Evolutionary conservation across 2,329 filamentous ascomycete genomes (phyloP), one percentile per base, ranked within the genome.

Genomic region (Mycosphaerella sp.): DNA sequence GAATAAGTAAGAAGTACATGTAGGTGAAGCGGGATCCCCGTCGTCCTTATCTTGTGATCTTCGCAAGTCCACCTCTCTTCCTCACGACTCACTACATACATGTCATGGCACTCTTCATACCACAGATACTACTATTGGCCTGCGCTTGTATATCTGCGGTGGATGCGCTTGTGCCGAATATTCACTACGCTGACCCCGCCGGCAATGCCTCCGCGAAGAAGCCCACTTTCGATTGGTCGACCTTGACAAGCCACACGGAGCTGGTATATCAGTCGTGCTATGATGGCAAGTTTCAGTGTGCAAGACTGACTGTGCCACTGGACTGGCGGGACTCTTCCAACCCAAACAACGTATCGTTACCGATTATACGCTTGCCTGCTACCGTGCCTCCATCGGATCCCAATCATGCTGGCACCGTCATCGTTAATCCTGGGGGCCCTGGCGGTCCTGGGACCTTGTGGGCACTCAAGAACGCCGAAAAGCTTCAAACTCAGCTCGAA

Each of bases 271-370:
- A 44, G 18, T 34, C 45, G 16, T 78, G 75, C 60, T 75, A 70
- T 49, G 68, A 69, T 51, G 13, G 44, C 30, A 70, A 68, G 8
- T 73, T 74, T 50, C 68, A 75, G 55, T 78, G 75, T 52, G 72
- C 75, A n/a, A 68, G 72, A 4, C 62, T 79, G 2, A 63, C 70
- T 30, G 69, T 78, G 0, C 75, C 75, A 0, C 69, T 78, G 59
- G 73, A 69, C 51, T 62, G 59, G 55, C 65, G 42, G 59, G 57
- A 59, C 27, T 30, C 28, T 3, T 51, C 52, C 2, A 54, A 50
- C 42, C 49, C 53, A 5, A 45, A 57, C 39, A 59, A 49, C 28
- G 63, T 75, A 17, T 68, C 66, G 2, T 54, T 78, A 16, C 74
- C 74, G 2, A 59, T 78, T 10, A 66, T 71, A 9, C 71, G 70